A percentile compares a stretch with the other conserved stretches of the same genome.
phyloP scores from a whole-genome alignment of 352 stramenopile species.

The Pythium graminicola region DNA sequence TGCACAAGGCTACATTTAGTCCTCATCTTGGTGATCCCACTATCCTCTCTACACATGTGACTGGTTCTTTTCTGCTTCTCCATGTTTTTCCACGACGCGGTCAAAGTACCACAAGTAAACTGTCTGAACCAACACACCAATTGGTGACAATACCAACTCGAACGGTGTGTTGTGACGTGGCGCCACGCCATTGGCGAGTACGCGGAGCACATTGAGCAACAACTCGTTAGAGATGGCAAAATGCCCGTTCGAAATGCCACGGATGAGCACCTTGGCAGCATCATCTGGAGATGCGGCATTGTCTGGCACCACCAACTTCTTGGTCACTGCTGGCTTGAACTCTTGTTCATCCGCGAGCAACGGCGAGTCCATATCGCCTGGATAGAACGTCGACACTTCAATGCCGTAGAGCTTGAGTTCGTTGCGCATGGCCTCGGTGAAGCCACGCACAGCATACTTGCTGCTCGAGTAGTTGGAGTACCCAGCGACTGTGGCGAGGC shows the following conservation, averaged over 20 bases:
- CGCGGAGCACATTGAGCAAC: slow-evolving; percentile 40
- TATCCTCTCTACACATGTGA: too few relatives aligned
- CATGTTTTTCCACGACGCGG: slow-evolving; percentile 32
- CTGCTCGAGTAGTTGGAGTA: slow-evolving; percentile 85
- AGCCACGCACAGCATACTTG: slow-evolving; percentile 88
- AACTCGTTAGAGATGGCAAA: slow-evolving; percentile 59
- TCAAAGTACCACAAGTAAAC: slow-evolving; percentile 14
- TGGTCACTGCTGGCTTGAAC: slow-evolving; percentile 12
- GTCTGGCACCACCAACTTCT: neutral
- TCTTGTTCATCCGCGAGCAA: slow-evolving; percentile 12
- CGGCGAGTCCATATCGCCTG: slow-evolving; percentile 51
- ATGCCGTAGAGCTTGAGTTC: slow-evolving; percentile 72
- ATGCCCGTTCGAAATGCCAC: slow-evolving; percentile 38
- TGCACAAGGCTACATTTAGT: too few relatives aligned
- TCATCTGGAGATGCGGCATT: slow-evolving; percentile 17
- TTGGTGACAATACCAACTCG: slow-evolving; percentile 40
- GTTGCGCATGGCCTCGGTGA: slow-evolving; percentile 86
- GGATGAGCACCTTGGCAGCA: slow-evolving; percentile 45
- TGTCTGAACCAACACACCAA: slow-evolving; percentile 15
- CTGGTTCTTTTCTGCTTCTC: neutral
- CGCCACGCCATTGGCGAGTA: slow-evolving; percentile 51
- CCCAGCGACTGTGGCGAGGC: slow-evolving; percentile 63
- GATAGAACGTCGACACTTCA: slow-evolving; percentile 84
- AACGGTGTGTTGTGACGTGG: slow-evolving; percentile 59
- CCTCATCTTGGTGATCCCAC: too few relatives aligned